Percentiles rank a stretch among this genome's conserved stretches.
These are phyloP conservation scores for Melanopsichium pennsylvanicum DNA, from an alignment of 1,284 basidiomycete species.

Conservation along the genomic window DNA sequence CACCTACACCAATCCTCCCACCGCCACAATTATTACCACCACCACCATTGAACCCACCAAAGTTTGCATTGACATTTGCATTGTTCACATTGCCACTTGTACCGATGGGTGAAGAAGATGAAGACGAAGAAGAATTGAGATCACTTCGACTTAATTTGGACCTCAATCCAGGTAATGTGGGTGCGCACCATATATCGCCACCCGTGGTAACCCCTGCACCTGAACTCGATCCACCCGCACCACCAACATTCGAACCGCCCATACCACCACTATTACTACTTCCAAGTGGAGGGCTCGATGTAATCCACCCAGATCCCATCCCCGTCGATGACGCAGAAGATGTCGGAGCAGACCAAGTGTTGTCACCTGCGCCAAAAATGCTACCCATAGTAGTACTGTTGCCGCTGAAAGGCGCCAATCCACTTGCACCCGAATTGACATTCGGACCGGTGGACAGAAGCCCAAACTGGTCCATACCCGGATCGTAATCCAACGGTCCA, in stretches of 20 bases:
- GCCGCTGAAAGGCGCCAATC: slow-evolving; percentile 20
- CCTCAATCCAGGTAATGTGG: slow-evolving; percentile 17
- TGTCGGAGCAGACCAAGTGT: slow-evolving; percentile 30
- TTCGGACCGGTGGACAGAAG: slow-evolving; percentile 14
- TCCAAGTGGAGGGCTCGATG: slow-evolving; percentile 38
- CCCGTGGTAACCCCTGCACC: neutral
- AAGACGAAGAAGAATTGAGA: slow-evolving; percentile 1
- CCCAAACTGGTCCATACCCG: slow-evolving; percentile 36
- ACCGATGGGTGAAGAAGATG: neutral
- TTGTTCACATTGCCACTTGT: neutral
- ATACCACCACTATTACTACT: too few species aligned
- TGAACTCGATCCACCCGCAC: neutral
- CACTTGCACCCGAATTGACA: neutral
- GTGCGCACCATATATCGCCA: slow-evolving; percentile 42
- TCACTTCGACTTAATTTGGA: slow-evolving; percentile 22
- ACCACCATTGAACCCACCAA: slow-evolving; percentile 8
- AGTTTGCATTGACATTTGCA: neutral
- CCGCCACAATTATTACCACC: too few species aligned
- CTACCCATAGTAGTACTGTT: slow-evolving; percentile 25
- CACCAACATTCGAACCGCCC: too few species aligned
- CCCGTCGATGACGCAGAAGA: neutral
- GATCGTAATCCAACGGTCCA: slow-evolving; percentile 40
- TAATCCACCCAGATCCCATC: slow-evolving; percentile 16
- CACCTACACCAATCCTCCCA: slow-evolving; percentile 21
- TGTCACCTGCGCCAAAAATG: slow-evolving; percentile 30